phyloP scores from a whole-genome alignment of 108 stramenopile species.

The Nitzschia sp. region DNA sequence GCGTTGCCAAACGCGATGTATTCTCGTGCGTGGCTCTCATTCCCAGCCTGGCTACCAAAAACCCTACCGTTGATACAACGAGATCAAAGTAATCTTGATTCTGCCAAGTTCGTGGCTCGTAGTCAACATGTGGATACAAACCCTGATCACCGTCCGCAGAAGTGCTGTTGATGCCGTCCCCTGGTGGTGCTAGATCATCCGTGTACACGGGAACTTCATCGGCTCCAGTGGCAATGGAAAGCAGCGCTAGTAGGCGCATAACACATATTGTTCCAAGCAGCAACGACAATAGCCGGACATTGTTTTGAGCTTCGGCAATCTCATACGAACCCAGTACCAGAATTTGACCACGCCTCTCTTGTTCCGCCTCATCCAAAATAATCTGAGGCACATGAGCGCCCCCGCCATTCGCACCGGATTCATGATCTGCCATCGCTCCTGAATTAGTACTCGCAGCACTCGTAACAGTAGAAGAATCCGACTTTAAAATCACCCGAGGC shows the following conservation, averaged over 20 bases:
- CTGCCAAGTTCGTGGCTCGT: constrained; percentile 55
- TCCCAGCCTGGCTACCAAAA: constrained; percentile 71
- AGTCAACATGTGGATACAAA: neutral
- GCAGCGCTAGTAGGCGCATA: constrained; percentile 68
- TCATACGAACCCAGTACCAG: constrained; percentile 72
- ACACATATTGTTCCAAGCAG: constrained; percentile 70
- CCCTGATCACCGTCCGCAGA: constrained; percentile 12
- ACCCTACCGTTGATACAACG: constrained; percentile 55
- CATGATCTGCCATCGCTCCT: constrained; percentile 15
- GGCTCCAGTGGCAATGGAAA: constrained; percentile 66
- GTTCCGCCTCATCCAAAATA: constrained; percentile 70
- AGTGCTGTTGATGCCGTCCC: neutral
- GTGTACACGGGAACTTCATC: constrained; percentile 45
- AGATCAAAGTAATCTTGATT: constrained; percentile 67
- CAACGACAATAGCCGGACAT: constrained; percentile 79
- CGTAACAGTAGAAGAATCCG: neutral
- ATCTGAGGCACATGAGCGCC: constrained; percentile 84
- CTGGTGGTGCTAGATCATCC: neutral
- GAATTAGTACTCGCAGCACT: too few species aligned
- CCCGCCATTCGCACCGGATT: constrained; percentile 8
- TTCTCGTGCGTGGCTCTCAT: constrained; percentile 74
- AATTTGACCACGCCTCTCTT: constrained; percentile 71
- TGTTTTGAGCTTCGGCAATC: constrained; percentile 78
- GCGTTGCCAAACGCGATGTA: constrained; percentile 54
- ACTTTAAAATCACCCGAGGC: constrained; percentile 67